Percentiles rank a stretch among this genome's conserved stretches.
Evolutionary conservation across 2,329 filamentous ascomycete genomes (phyloP).

Genomic region (Colletotrichum abscissum): DNA sequence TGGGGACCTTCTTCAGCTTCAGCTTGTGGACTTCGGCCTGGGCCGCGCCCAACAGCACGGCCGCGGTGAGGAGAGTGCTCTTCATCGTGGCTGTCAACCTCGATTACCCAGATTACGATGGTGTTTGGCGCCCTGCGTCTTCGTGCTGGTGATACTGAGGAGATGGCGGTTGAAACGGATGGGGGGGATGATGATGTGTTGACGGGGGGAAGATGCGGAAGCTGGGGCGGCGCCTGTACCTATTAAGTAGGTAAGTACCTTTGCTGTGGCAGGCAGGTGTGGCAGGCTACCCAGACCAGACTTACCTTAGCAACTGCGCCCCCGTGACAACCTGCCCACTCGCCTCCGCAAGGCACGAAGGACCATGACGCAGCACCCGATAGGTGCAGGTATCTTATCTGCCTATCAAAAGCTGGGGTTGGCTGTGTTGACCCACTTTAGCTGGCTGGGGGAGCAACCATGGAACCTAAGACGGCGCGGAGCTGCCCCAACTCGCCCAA

Average conservation of each 20-base stretch:
- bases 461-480: not conserved
- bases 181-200: conserved; percentile 32
- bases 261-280: not conserved
- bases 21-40: conserved; percentile 92
- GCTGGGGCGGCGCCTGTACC: conserved; percentile 30
- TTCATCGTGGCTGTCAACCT: conserved; percentile 75
- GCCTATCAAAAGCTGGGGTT: conserved; percentile 16
- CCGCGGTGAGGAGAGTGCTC: conserved; percentile 82
- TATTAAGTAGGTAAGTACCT: conserved; percentile 34
- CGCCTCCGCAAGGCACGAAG: conserved; percentile 30
- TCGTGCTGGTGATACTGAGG: conserved; percentile 20
- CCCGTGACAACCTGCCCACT: conserved; percentile 31
- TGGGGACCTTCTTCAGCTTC: conserved; percentile 96
- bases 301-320: conserved; percentile 4
- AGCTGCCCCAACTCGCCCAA: not conserved
- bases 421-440: not conserved
- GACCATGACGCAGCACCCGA: conserved; percentile 22
- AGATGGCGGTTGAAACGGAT: conserved; percentile 15
- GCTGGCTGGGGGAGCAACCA: conserved; percentile 1
- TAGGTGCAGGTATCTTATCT: conserved; percentile 11
- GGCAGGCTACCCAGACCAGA: not conserved
- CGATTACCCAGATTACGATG: conserved; percentile 12
- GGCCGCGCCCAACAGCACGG: conserved; percentile 83
- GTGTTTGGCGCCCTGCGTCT: conserved; percentile 24
- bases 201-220: conserved; percentile 30